These are phyloP conservation scores for Marchantia polymorpha DNA, from an alignment of 225 moss, liverwort and hornwort species.

Conservation along the genomic window DNA sequence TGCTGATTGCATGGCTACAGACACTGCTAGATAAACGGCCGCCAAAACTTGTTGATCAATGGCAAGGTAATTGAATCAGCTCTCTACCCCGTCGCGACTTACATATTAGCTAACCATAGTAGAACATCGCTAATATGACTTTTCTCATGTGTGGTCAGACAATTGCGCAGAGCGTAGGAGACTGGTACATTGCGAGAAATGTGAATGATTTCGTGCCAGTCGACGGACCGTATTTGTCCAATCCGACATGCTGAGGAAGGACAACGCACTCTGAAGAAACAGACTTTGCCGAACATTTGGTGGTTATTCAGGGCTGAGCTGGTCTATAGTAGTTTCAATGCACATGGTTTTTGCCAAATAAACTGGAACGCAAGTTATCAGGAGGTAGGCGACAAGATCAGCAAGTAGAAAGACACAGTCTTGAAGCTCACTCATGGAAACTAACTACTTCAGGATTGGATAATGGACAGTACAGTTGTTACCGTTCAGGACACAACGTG, in stretches of 20 bases:
- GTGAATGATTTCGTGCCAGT: background rate
- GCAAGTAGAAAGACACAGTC: background rate
- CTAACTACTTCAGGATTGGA: no score
- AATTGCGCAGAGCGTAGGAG: conserved; percentile 18
- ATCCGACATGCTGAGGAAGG: conserved; percentile 13
- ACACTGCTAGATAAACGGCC: background rate
- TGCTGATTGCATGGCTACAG: conserved; percentile 20
- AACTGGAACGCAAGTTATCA: no score
- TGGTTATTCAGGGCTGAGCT: background rate
- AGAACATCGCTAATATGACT: background rate
- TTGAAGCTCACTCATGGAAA: no score
- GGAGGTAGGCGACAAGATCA: no score
- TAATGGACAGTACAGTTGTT: no score
- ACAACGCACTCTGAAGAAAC: background rate
- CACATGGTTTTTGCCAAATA: no score
- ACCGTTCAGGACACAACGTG: no score
- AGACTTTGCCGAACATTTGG: conserved; percentile 2
- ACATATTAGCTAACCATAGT: background rate
- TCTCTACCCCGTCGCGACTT: background rate
- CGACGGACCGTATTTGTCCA: conserved; percentile 9
- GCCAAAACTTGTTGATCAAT: background rate
- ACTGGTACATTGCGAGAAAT: conserved; percentile 16
- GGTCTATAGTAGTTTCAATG: no score
- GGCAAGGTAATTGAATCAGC: conserved; percentile 1
- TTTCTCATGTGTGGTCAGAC: conserved; percentile 1